Conservation (phyloP, 768 basidiomycete genomes). For the Boletus insuetus region DNA sequence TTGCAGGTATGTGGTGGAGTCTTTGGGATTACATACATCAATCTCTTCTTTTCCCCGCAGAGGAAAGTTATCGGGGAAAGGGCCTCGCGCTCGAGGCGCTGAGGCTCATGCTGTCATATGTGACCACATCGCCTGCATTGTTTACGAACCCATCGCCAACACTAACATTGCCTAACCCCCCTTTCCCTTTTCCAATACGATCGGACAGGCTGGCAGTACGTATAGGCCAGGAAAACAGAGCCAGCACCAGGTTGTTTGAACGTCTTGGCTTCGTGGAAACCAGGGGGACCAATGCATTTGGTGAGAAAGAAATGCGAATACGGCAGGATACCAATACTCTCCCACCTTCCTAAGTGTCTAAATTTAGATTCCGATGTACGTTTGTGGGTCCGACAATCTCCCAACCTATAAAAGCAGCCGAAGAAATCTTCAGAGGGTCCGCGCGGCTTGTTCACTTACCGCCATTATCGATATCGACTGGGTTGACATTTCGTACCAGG, state of each 20-base stretch:
- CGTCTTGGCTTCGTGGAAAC: slow-evolving; percentile 72
- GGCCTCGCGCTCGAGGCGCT: slow-evolving; percentile 66
- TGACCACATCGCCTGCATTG: slow-evolving; percentile 42
- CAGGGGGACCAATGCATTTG: slow-evolving; percentile 70
- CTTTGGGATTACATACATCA: background rate
- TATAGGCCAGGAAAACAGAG: slow-evolving; percentile 64
- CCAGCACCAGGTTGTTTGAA: slow-evolving; percentile 72
- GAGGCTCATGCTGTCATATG: slow-evolving; percentile 66
- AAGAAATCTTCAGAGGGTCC: background rate
- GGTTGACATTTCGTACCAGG: too few species aligned
- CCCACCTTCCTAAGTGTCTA: background rate
- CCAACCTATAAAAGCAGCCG: slow-evolving; percentile 6
- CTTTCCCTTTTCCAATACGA: slow-evolving; percentile 43
- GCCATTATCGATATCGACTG: slow-evolving; percentile 6
- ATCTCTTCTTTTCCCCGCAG: slow-evolving; percentile 34
- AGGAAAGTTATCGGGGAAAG: slow-evolving; percentile 62
- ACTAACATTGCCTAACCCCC: slow-evolving; percentile 22
- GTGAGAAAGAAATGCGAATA: slow-evolving; percentile 78
- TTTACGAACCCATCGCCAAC: slow-evolving; percentile 12
- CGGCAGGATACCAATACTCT: background rate
- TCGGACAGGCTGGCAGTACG: slow-evolving; percentile 58
- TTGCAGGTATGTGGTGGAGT: slow-evolving; percentile 57
- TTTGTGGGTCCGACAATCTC: background rate
- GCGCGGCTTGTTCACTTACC: slow-evolving; percentile 12
- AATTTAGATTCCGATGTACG: slow-evolving; percentile 9